These are phyloP conservation scores for Limnomonas spitsbergensis DNA, from an alignment of 139 green algal genomes.

Conservation along the genomic window DNA sequence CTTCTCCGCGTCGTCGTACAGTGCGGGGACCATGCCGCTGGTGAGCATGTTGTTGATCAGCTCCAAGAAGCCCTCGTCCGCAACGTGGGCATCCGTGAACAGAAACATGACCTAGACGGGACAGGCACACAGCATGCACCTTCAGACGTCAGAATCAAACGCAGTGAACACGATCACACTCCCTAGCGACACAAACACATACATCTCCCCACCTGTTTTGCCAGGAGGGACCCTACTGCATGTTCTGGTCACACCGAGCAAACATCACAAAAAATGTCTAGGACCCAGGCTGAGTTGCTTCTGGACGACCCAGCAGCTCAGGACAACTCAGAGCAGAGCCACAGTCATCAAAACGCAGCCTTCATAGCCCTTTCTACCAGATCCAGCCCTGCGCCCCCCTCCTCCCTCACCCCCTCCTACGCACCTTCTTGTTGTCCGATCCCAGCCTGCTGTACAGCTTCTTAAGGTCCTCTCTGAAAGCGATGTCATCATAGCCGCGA, in stretches of 20 bases:
- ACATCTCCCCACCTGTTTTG: background rate
- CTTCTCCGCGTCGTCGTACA: conserved; percentile 82
- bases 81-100: conserved; percentile 82
- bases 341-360: too few relatives aligned
- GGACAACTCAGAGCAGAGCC: too few relatives aligned
- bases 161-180: background rate
- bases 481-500: conserved; percentile 76
- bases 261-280: too few relatives aligned
- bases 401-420: background rate
- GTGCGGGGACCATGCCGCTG: conserved; percentile 78
- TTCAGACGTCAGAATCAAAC: too few relatives aligned
- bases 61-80: conserved; percentile 83
- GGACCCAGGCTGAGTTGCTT: too few relatives aligned
- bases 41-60: conserved; percentile 90
- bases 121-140: conserved; percentile 1
- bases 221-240: too few relatives aligned
- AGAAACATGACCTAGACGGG: conserved; percentile 68
- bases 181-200: too few relatives aligned
- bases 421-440: conserved; percentile 64
- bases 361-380: too few relatives aligned
- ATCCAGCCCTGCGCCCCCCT: background rate
- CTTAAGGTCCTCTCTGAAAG: conserved; percentile 83
- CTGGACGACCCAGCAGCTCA: too few relatives aligned
- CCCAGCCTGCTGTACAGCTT: conserved; percentile 74
- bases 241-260: too few relatives aligned